Evolutionary conservation across 306 rosid genomes (phyloP).

Genomic region (Corylus heterophylla): DNA sequence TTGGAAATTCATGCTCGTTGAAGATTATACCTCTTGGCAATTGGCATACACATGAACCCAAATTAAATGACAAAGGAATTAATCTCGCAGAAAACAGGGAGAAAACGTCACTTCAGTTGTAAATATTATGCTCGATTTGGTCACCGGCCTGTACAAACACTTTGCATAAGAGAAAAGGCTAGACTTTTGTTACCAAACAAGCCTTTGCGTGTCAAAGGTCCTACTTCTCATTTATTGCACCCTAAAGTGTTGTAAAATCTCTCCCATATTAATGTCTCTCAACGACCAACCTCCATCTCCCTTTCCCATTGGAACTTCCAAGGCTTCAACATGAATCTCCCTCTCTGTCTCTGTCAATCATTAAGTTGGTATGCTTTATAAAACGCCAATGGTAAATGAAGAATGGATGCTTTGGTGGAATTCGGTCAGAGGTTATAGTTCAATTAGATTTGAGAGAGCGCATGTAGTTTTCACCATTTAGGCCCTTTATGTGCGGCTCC

Average conservation of each 20-base stretch:
- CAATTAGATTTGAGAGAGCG: too few relatives aligned
- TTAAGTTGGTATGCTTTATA: too few relatives aligned
- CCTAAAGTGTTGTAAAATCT: neutral
- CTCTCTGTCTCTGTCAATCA: neutral
- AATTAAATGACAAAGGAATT: too few relatives aligned
- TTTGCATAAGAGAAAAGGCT: neutral
- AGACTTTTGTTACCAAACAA: neutral
- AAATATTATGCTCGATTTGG: neutral
- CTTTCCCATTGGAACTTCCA: conserved; percentile 27
- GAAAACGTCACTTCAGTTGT: neutral
- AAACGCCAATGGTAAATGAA: too few relatives aligned
- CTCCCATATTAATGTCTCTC: neutral
- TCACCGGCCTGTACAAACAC: neutral
- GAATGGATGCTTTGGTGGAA: too few relatives aligned
- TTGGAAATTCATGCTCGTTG: too few relatives aligned
- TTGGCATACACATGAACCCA: too few relatives aligned
- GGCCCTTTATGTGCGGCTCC: too few relatives aligned
- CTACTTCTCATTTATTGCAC: neutral
- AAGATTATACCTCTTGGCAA: too few relatives aligned
- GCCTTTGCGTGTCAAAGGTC: conserved; percentile 1
- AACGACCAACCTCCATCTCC: conserved; percentile 1
- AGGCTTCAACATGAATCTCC: neutral
- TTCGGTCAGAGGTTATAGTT: too few relatives aligned
- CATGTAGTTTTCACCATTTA: too few relatives aligned
- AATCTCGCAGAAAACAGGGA: too few relatives aligned